phyloP scores from a whole-genome alignment of 306 rosid species.

The Vicia faba region DNA sequence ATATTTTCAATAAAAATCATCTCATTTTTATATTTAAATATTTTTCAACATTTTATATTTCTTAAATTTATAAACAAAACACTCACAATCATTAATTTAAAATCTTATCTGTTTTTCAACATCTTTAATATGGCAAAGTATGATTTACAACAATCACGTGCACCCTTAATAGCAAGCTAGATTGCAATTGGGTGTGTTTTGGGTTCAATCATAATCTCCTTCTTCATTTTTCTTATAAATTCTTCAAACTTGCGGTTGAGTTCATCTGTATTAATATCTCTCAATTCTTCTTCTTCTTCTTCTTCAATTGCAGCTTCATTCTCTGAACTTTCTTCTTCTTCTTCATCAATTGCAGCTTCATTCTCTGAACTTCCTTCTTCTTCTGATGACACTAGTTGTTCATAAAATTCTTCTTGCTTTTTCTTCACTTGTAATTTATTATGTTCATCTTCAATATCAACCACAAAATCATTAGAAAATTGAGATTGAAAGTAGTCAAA shows the following conservation, averaged over 20 bases:
- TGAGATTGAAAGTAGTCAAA: background rate
- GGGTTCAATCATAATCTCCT: slow-evolving; percentile 51
- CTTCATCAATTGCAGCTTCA: background rate
- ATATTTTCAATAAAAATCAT: too few relatives aligned
- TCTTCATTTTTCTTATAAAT: slow-evolving; percentile 58
- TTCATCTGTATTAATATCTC: slow-evolving; percentile 48
- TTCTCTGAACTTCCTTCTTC: background rate
- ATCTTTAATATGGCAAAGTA: too few relatives aligned
- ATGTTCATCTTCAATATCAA: background rate
- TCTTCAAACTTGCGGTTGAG: slow-evolving; percentile 71
- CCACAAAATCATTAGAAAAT: background rate
- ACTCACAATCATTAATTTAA: too few relatives aligned
- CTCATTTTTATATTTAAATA: too few relatives aligned
- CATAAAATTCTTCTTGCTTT: background rate
- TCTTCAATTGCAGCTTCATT: background rate
- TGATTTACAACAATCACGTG: too few relatives aligned
- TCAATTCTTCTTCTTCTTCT: background rate
- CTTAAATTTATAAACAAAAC: too few relatives aligned
- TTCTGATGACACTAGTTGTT: background rate
- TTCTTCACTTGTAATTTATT: background rate
- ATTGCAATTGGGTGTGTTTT: slow-evolving; percentile 42
- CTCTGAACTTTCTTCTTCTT: background rate
- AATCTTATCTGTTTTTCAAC: too few relatives aligned
- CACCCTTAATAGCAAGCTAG: slow-evolving; percentile 15
- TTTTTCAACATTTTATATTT: too few relatives aligned